Evolutionary conservation across 176 grass and related monocot genomes (phyloP), one percentile per base, ranked within the genome.

Genomic region (Areca catechu): DNA sequence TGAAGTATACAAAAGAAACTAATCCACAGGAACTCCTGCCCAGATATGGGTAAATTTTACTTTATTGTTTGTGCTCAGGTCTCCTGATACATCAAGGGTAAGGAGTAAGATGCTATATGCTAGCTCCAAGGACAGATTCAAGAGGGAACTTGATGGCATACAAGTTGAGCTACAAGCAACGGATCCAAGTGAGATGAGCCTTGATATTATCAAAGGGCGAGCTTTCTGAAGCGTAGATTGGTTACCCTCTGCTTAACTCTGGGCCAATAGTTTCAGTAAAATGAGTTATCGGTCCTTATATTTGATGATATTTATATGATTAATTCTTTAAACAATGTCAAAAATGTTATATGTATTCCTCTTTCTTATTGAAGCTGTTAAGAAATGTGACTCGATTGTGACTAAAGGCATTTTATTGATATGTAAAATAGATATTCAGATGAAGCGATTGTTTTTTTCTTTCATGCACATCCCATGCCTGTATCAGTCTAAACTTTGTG

Each of bases 31-130:
- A 43, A 14, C 34, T 43, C 34, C 7, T 43, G 34, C 34, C 34
- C 34, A 14, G 1, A 43, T 43, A 2, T 43, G 10, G 10, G 34
- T 43, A 43, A 43, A 12, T 3, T 24, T 58, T 15, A 58, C 22
- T 2, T n/a, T 25, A 30, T 57, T 20, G 43, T 30, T 17, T 60
- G 4, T 61, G 65, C 22, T 4, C 71, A 95, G 90, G 90, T 73
- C 83, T 62, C 90, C 90, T 19, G 83, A 95, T 62, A 66, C 47
- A 18, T 68, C 86, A 21, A 86, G 56, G 82, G 76, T 79, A 50
- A 83, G 90, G 67, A 86, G 82, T 82, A 95, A 95, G 79, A 95
- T 95, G 90, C 61, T 95, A 24, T 95, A 95, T 60, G 90, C 90
- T 10, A 95, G 90, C 60, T 95, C 90, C 7, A 90, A 95, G 86